Percentiles rank a stretch among this genome's conserved stretches.
Evolutionary conservation across 2,329 filamentous ascomycete species (phyloP).

Genomic region (Xylariaceae sp.): DNA sequence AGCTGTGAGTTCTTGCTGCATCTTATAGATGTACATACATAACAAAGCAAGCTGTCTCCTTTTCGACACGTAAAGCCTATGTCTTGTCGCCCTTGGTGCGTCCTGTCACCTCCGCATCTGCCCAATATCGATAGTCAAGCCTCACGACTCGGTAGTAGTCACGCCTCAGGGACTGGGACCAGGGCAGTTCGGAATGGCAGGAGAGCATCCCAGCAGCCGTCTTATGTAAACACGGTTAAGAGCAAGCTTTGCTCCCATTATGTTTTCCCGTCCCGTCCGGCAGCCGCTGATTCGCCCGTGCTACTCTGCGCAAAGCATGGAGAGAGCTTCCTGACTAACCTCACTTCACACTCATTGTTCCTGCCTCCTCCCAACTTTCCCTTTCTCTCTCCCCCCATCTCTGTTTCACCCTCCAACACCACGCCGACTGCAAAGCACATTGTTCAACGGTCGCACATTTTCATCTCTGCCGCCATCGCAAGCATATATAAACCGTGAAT

Average conservation of each 20-base stretch:
- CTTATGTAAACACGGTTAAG: conserved; percentile 14
- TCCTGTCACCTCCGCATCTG: too few relatives aligned
- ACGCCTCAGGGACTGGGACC: conserved; percentile 4
- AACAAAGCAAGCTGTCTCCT: too few relatives aligned
- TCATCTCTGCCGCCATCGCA: too few relatives aligned
- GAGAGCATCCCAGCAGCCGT: conserved; percentile 8
- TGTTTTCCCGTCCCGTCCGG: conserved; percentile 28
- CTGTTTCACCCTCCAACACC: background rate
- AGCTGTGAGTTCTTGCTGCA: too few relatives aligned
- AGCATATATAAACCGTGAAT: conserved; percentile 5
- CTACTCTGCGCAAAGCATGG: conserved; percentile 24
- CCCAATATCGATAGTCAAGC: conserved; percentile 1
- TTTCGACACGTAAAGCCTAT: too few relatives aligned
- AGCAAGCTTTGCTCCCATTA: conserved; percentile 13
- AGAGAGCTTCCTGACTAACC: conserved; percentile 24
- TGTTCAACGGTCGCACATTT: too few relatives aligned
- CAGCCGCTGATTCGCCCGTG: conserved; percentile 27
- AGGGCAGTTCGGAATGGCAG: background rate
- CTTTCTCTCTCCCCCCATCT: conserved; percentile 9
- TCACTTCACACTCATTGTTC: conserved; percentile 24
- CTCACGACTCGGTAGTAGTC: conserved; percentile 5
- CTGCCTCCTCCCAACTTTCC: conserved; percentile 14
- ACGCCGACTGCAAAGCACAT: too few relatives aligned
- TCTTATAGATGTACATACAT: too few relatives aligned
- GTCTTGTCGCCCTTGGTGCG: too few relatives aligned